A percentile compares a stretch with the other conserved stretches of the same genome.
phyloP scores from a whole-genome alignment of 768 basidiomycete genomes.

The Kwoniella newhampshirensis region DNA sequence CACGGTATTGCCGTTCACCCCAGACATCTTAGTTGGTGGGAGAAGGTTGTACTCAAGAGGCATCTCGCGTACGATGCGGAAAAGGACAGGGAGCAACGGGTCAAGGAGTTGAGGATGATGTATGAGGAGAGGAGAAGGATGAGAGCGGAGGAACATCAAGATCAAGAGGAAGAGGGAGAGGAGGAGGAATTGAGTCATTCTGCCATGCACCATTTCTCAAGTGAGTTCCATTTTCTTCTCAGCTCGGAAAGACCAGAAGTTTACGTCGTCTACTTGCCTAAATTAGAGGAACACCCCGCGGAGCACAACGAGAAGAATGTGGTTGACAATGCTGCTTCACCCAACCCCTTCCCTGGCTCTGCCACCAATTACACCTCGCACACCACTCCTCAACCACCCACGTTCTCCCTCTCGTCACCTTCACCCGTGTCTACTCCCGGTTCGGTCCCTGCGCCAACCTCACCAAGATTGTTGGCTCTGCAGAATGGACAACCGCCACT shows the following conservation, averaged over 20 bases:
- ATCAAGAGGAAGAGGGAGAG: conserved; percentile 52
- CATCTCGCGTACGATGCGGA: conserved; percentile 53
- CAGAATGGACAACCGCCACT: too few relatives aligned
- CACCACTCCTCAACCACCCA: too few relatives aligned
- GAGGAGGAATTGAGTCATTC: conserved; percentile 46
- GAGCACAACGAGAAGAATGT: too few relatives aligned
- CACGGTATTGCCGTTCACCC: conserved; percentile 56
- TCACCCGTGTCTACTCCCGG: conserved; percentile 94
- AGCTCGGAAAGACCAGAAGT: too few relatives aligned
- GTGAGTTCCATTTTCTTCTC: conserved; percentile 34
- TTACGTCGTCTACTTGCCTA: too few relatives aligned
- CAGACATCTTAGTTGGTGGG: conserved; percentile 52
- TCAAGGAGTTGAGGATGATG: conserved; percentile 52
- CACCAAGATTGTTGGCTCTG: too few relatives aligned
- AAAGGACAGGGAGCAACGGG: conserved; percentile 50
- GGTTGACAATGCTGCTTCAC: too few relatives aligned
- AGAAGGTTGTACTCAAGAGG: conserved; percentile 52
- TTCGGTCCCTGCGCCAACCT: conserved; percentile 42
- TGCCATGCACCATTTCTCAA: conserved; percentile 34
- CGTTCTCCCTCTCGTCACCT: conserved; percentile 63
- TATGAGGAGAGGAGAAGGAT: conserved; percentile 47
- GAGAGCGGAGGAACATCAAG: conserved; percentile 37
- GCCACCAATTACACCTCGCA: too few relatives aligned
- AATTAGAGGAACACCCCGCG: too few relatives aligned
- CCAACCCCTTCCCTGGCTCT: too few relatives aligned